Percentiles rank a stretch among this genome's conserved stretches.
These are phyloP conservation scores for Leucocoprinus birnbaumii DNA, from an alignment of 768 basidiomycete species.

Conservation along the genomic window DNA sequence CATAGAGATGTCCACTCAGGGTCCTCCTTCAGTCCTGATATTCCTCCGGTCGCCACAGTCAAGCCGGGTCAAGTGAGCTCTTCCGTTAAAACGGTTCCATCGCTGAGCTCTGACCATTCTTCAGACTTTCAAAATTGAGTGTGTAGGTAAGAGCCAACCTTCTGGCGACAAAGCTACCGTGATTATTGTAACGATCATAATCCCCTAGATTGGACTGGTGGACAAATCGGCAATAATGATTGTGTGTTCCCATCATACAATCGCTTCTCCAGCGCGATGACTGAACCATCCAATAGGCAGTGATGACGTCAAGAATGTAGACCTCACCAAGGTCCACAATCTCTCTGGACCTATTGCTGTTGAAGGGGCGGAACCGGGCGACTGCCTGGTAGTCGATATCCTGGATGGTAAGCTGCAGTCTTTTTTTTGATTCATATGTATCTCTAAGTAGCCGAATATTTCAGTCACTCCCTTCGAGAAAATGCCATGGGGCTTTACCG, in stretches of 20 bases:
- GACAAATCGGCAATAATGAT: conserved; percentile 76
- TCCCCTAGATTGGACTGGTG: conserved; percentile 69
- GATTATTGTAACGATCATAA: neutral
- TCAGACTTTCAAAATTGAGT: conserved; percentile 70
- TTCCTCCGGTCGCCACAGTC: conserved; percentile 58
- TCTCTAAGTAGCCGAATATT: neutral
- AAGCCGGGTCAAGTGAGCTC: conserved; percentile 53
- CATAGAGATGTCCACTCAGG: conserved; percentile 17
- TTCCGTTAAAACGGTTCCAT: neutral
- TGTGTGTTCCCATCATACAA: conserved; percentile 32
- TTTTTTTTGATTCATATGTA: neutral
- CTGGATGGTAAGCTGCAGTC: conserved; percentile 50
- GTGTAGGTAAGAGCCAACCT: conserved; percentile 50
- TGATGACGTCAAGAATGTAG: conserved; percentile 66
- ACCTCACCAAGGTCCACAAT: conserved; percentile 67
- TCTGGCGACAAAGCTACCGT: too few species aligned
- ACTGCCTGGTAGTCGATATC: conserved; percentile 78
- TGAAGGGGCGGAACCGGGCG: conserved; percentile 75
- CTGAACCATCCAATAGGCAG: conserved; percentile 34
- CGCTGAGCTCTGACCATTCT: neutral
- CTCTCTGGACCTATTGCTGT: conserved; percentile 76
- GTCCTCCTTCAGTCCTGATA: conserved; percentile 42
- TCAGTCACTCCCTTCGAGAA: conserved; percentile 66
- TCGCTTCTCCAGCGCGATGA: neutral
- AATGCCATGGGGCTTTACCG: conserved; percentile 83